Percentiles rank a stretch among this genome's conserved stretches.
phyloP scores from a whole-genome alignment of 2,329 filamentous ascomycete genomes.

The Phyllosticta capitalensis region DNA sequence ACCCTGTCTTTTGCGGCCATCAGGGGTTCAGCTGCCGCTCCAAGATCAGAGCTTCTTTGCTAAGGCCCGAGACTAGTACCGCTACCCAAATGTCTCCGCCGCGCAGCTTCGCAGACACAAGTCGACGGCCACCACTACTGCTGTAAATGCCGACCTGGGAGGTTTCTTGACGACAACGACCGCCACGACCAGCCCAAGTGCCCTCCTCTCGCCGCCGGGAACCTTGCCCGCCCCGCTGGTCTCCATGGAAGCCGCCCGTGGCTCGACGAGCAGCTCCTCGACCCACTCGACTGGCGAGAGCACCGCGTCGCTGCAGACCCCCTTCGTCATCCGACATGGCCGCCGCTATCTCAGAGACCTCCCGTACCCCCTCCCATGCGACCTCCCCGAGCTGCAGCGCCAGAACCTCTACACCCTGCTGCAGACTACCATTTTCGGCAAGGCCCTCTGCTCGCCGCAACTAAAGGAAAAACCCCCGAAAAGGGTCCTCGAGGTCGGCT shows the following conservation, averaged over 20 bases:
- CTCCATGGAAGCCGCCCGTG: slow-evolving; percentile 28
- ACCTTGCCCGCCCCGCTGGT: slow-evolving; percentile 12
- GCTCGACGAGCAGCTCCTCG: slow-evolving; percentile 29
- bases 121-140: slow-evolving; percentile 3
- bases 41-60: slow-evolving; percentile 8
- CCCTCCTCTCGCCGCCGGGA: slow-evolving; percentile 1
- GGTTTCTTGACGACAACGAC: neutral
- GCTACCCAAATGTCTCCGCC: slow-evolving; percentile 11
- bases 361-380: slow-evolving; percentile 78
- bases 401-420: slow-evolving; percentile 79
- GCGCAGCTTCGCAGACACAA: slow-evolving; percentile 6
- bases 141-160: slow-evolving; percentile 6
- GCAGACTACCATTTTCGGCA: slow-evolving; percentile 70
- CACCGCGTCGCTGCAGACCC: slow-evolving; percentile 28
- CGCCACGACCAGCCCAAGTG: neutral
- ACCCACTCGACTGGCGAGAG: slow-evolving; percentile 22
- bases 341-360: slow-evolving; percentile 75
- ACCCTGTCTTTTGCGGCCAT: slow-evolving; percentile 3
- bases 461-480: slow-evolving; percentile 59
- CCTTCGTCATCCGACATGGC: slow-evolving; percentile 65
- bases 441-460: slow-evolving; percentile 63
- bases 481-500: slow-evolving; percentile 76
- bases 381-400: slow-evolving; percentile 77
- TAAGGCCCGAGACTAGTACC: slow-evolving; percentile 11
- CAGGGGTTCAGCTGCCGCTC: slow-evolving; percentile 7